Conservation (phyloP, 768 basidiomycete genomes). For the Leccinum disarticulatum region DNA sequence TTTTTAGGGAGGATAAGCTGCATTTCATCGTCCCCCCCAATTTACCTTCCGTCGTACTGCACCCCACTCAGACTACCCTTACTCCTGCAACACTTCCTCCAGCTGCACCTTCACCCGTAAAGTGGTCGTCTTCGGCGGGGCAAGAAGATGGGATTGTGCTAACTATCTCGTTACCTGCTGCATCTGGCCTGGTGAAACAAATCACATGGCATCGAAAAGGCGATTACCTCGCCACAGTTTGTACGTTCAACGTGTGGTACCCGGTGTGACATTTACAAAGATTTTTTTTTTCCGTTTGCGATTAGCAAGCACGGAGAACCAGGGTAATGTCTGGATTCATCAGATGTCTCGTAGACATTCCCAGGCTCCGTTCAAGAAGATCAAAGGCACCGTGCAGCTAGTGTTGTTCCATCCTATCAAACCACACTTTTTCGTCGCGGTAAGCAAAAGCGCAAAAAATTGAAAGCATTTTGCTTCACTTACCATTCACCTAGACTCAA, state of each 20-base stretch:
- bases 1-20: slow-evolving; percentile 70
- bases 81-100: slow-evolving; percentile 66
- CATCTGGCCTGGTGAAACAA: slow-evolving; percentile 74
- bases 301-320: slow-evolving; percentile 62
- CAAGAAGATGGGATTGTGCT: slow-evolving; percentile 58
- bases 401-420: slow-evolving; percentile 94
- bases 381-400: slow-evolving; percentile 86
- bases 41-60: slow-evolving; percentile 55
- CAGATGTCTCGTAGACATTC: slow-evolving; percentile 92
- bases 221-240: slow-evolving; percentile 93
- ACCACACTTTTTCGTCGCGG: slow-evolving; percentile 97
- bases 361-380: slow-evolving; percentile 96
- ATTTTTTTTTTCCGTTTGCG: slow-evolving; percentile 7
- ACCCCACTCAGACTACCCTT: slow-evolving; percentile 60
- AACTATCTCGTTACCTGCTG: slow-evolving; percentile 58
- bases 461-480: slow-evolving; percentile 13
- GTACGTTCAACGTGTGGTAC: slow-evolving; percentile 51
- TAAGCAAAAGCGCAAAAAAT: slow-evolving; percentile 42
- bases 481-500: slow-evolving; percentile 65
- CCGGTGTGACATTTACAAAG: slow-evolving; percentile 9
- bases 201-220: slow-evolving; percentile 92
- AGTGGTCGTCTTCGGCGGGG: slow-evolving; percentile 59
- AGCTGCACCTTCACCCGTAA: slow-evolving; percentile 59
- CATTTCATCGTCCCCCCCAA: slow-evolving; percentile 82
- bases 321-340: slow-evolving; percentile 93